Evolutionary conservation across 2,329 filamentous ascomycete genomes (phyloP), one percentile per base, ranked within the genome.

Genomic region (Xylaria arbuscula): DNA sequence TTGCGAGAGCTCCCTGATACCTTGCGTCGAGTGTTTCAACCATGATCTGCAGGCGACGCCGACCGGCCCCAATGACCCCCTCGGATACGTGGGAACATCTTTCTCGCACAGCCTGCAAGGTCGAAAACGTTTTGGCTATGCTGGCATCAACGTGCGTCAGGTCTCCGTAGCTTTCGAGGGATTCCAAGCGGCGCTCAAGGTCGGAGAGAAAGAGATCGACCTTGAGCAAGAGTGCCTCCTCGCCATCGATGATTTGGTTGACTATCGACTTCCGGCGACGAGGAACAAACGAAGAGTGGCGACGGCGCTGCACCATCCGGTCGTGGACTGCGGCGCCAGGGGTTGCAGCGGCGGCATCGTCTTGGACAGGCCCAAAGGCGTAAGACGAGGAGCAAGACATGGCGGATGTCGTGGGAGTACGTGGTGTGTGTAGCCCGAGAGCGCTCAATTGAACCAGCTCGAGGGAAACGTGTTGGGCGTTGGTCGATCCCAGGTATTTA

Each of bases 51-150:
- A 97, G 89, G 69, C 94, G 88, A 72, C 93, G 89, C 61, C 93
- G 90, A 24, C 96, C 94, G 45, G 92, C 93, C 65, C 94, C 96
- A 73, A 98, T 89, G 55, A 98, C 88, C 77, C 96, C 95, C 70
- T 93, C 95, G 0, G 94, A 97, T 22, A 95, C 94, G 72, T 94
- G 90, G 47, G 93, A 93, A 80, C 96, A 99, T 75, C 93, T 89
- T 72, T 93, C 90, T 69, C 94, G 90, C 32, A 99, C 94, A 8
- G 93, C 90, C 76, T 95, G 91, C 1, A 99, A 84, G 0, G 94
- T 97, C 17, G 90, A 86, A 80, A 97, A 97, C 22, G 95, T 93
- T 72, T 93, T 89, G 51, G 92, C 90, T 64, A 98, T 90, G 76
- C 93, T 92, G 53, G 91, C 87, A 79, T 99, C 96, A 73, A 97